phyloP scores from a whole-genome alignment of 2,329 filamentous ascomycete species.

The Sphaerostilbella broomeana region DNA sequence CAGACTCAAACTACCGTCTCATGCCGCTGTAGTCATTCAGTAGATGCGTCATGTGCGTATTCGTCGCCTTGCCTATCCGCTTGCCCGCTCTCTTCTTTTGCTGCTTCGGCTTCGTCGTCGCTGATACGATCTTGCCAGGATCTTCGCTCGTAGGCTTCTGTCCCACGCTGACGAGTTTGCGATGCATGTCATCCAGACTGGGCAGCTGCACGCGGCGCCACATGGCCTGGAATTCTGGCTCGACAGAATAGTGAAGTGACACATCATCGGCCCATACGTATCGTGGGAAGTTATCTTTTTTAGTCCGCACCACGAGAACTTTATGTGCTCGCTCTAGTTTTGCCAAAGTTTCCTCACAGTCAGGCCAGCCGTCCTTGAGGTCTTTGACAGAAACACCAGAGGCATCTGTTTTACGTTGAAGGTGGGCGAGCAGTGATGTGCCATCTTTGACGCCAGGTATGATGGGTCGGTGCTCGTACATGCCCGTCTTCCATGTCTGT shows the following conservation, averaged over 20 bases:
- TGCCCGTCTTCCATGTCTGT: slow-evolving; percentile 61
- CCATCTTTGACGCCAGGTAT: slow-evolving; percentile 72
- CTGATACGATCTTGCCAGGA: slow-evolving; percentile 43
- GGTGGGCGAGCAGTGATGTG: slow-evolving; percentile 68
- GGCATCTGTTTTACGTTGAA: slow-evolving; percentile 76
- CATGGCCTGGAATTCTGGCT: slow-evolving; percentile 74
- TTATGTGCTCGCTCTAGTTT: slow-evolving; percentile 71
- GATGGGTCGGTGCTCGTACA: slow-evolving; percentile 76
- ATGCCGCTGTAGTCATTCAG: slow-evolving; percentile 63
- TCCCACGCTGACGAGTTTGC: slow-evolving; percentile 67
- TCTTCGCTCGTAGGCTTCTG: slow-evolving; percentile 82
- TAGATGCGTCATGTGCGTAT: slow-evolving; percentile 77
- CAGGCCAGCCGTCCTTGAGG: slow-evolving; percentile 91
- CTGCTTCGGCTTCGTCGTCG: slow-evolving; percentile 58
- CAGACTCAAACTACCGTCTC: slow-evolving; percentile 29
- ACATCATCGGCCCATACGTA: slow-evolving; percentile 88
- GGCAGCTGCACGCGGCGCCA: slow-evolving; percentile 81
- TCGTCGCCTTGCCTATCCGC: slow-evolving; percentile 73
- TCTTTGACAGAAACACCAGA: slow-evolving; percentile 80
- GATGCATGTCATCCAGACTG: slow-evolving; percentile 65
- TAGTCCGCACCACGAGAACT: slow-evolving; percentile 79
- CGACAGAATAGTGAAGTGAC: slow-evolving; percentile 66
- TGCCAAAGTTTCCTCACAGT: slow-evolving; percentile 72
- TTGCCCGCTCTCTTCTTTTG: slow-evolving; percentile 63
- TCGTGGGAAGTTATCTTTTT: slow-evolving; percentile 82